Evolutionary conservation across 495 filamentous ascomycete genomes (phyloP).

Genomic region (Collariella sp.): DNA sequence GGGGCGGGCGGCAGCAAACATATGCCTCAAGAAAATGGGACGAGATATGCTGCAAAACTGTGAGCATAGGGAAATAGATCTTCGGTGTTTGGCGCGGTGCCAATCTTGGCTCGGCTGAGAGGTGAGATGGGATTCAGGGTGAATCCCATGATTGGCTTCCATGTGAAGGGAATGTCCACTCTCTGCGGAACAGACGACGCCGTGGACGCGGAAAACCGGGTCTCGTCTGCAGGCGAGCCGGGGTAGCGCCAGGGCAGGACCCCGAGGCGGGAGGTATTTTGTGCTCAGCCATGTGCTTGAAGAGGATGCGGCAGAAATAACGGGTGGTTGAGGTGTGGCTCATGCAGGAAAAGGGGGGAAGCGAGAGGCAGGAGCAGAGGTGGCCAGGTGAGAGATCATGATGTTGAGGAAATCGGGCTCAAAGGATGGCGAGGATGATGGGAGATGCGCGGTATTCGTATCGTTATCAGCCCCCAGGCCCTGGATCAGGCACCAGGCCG

Average conservation of each 20-base stretch:
- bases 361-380: no score
- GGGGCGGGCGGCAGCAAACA: not conserved
- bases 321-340: no score
- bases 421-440: no score
- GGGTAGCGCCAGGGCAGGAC: not conserved
- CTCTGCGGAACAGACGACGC: not conserved
- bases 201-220: not conserved
- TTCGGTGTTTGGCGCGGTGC: not conserved
- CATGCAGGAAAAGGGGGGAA: no score
- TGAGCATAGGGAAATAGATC: slow-evolving; percentile 6
- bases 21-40: slow-evolving; percentile 3
- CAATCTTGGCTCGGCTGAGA: slow-evolving; percentile 1
- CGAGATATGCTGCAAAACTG: slow-evolving; percentile 3
- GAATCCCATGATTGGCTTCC: slow-evolving; percentile 13
- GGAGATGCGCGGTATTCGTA: no score
- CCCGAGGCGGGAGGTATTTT: not conserved
- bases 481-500: no score
- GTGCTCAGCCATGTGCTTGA: no score
- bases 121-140: not conserved
- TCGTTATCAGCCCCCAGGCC: no score
- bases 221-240: not conserved
- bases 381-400: no score
- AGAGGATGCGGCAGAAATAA: no score
- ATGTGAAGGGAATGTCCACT: not conserved
- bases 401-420: no score